These are phyloP conservation scores for Chrysoporthe deuterocubensis DNA, from an alignment of 2,329 filamentous ascomycete species.

Conservation along the genomic window DNA sequence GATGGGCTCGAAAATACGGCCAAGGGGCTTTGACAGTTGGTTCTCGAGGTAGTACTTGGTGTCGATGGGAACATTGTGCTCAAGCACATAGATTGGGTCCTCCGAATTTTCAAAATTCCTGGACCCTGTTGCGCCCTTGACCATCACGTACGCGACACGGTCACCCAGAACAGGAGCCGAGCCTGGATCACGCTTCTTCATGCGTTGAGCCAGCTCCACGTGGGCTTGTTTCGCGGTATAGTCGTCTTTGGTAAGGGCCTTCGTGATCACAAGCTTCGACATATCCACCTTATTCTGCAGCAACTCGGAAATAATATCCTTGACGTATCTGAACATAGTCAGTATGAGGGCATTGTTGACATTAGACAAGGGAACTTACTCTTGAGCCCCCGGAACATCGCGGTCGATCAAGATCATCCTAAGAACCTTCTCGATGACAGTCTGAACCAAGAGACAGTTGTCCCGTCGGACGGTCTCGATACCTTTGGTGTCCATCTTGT, in stretches of 20 bases:
- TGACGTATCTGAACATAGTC: constrained; percentile 74
- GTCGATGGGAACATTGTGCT: constrained; percentile 97
- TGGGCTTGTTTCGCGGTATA: constrained; percentile 95
- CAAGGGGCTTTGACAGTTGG: constrained; percentile 91
- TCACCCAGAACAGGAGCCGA: constrained; percentile 92
- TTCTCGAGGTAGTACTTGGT: constrained; percentile 99
- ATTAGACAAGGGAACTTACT: constrained; percentile 62
- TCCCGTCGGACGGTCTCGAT: constrained; percentile 98
- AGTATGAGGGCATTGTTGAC: constrained; percentile 32
- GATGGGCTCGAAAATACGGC: constrained; percentile 97
- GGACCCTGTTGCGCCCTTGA: constrained; percentile 84
- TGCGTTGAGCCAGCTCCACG: constrained; percentile 90
- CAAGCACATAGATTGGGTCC: constrained; percentile 94
- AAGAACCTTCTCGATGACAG: constrained; percentile 94
- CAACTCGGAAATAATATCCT: constrained; percentile 91
- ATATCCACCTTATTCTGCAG: constrained; percentile 98
- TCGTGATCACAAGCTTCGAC: constrained; percentile 99
- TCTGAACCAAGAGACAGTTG: constrained; percentile 94
- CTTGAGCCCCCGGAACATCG: constrained; percentile 87
- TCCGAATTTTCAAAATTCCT: constrained; percentile 98
- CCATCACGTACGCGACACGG: constrained; percentile 96
- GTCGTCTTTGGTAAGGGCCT: constrained; percentile 87
- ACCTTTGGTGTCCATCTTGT: constrained; percentile 99
- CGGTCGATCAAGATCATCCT: constrained; percentile 94
- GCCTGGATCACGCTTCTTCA: constrained; percentile 95